A percentile compares a stretch with the other conserved stretches of the same genome.
Evolutionary conservation across 441 rosid species (phyloP).

Genomic region (Breynia disticha): DNA sequence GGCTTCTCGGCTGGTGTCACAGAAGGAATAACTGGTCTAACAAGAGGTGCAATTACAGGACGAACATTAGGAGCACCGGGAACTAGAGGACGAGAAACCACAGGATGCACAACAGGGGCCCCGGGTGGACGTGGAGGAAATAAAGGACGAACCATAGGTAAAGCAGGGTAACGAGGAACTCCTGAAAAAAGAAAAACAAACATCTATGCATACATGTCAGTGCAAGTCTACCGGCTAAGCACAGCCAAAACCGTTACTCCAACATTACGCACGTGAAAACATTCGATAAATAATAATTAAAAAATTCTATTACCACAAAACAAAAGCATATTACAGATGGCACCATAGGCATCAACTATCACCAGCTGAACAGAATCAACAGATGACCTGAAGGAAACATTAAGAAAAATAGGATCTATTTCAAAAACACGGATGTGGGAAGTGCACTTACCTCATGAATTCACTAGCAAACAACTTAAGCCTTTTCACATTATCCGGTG

Average conservation of each 20-base stretch:
- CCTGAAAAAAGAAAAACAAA: conserved; percentile 53
- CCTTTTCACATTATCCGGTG: conserved; percentile 50
- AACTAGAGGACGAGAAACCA: conserved; percentile 52
- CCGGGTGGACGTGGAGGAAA: conserved; percentile 83
- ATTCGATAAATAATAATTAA: conserved; percentile 28
- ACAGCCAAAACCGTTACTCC: conserved; percentile 14
- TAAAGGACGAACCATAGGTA: conserved; percentile 57
- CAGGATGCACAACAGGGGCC: conserved; percentile 30
- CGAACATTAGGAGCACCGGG: conserved; percentile 72
- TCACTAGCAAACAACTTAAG: conserved; percentile 25
- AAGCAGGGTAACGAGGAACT: conserved; percentile 46
- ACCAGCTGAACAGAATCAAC: conserved; percentile 51
- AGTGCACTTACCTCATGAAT: conserved; percentile 58
- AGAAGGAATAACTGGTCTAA: conserved; percentile 68
- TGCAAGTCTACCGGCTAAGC: conserved; percentile 27
- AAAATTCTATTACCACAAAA: conserved; percentile 80
- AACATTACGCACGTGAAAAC: conserved; percentile 20
- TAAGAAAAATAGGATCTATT: conserved; percentile 46
- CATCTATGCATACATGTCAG: conserved; percentile 52
- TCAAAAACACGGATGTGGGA: conserved; percentile 43
- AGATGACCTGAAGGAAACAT: conserved; percentile 85
- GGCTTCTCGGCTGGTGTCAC: conserved; percentile 76
- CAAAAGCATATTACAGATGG: conserved; percentile 83
- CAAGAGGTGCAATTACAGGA: conserved; percentile 50
- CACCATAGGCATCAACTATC: conserved; percentile 86